A percentile compares a stretch with the other conserved stretches of the same genome.
Conservation (phyloP, 2,329 filamentous ascomycete species). For the Aotearoamyces nothofagi region DNA sequence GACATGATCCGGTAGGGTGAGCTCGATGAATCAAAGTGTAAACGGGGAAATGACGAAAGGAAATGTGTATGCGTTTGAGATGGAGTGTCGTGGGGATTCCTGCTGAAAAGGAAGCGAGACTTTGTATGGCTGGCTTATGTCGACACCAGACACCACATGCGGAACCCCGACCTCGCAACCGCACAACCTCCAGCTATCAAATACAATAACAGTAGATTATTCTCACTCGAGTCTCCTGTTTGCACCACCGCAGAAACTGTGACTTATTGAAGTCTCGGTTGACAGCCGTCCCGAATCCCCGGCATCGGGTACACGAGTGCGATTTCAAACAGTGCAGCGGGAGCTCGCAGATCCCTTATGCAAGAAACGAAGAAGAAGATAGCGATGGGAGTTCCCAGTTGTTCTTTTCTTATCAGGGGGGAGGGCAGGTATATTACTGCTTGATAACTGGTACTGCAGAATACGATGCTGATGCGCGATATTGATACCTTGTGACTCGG, state of each 20-base stretch:
- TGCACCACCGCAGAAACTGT: neutral
- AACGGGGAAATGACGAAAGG: neutral
- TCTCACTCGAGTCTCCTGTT: neutral
- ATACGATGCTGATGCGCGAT: neutral
- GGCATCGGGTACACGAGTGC: neutral
- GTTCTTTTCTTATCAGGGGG: no score
- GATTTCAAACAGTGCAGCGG: neutral
- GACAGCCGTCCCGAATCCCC: neutral
- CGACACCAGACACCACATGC: no score
- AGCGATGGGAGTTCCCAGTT: neutral
- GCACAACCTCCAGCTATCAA: neutral
- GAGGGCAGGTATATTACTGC: no score
- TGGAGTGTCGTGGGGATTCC: neutral
- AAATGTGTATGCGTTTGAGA: neutral
- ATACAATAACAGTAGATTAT: neutral
- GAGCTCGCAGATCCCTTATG: neutral
- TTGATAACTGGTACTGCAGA: neutral
- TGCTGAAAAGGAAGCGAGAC: neutral
- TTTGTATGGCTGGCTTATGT: no score
- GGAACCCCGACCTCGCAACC: no score
- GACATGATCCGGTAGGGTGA: slow-evolving; percentile 8
- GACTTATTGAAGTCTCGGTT: neutral
- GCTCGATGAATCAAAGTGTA: neutral
- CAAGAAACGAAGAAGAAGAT: neutral
- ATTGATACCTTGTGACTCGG: neutral